These are phyloP conservation scores for Claviceps quebecensis DNA, from an alignment of 2,329 filamentous ascomycete genomes.

Conservation along the genomic window DNA sequence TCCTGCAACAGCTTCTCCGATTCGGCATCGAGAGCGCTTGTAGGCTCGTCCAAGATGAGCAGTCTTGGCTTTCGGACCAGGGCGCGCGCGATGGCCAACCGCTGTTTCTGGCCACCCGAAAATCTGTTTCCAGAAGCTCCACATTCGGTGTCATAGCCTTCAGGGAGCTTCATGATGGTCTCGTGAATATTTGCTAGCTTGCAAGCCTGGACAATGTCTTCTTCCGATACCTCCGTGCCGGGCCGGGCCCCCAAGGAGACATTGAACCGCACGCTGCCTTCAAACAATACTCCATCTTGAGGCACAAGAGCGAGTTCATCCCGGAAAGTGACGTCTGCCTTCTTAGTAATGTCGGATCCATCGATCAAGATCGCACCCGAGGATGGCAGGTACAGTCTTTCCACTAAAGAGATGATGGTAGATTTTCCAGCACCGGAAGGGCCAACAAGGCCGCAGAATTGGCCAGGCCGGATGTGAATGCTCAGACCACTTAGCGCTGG, in stretches of 20 bases:
- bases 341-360: constrained; percentile 1
- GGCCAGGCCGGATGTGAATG: background rate
- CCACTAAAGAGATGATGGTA: constrained; percentile 30
- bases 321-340: constrained; percentile 29
- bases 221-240: constrained; percentile 33
- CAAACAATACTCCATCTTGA: constrained; percentile 35
- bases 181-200: constrained; percentile 51
- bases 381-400: constrained; percentile 39
- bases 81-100: constrained; percentile 55
- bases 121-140: constrained; percentile 50
- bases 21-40: constrained; percentile 49
- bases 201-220: constrained; percentile 47
- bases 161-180: constrained; percentile 36
- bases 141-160: constrained; percentile 42
- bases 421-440: constrained; percentile 33
- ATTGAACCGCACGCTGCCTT: constrained; percentile 35
- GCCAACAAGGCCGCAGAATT: constrained; percentile 22
- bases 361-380: constrained; percentile 39
- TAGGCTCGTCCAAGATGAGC: constrained; percentile 33
- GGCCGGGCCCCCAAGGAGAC: constrained; percentile 34
- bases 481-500: background rate
- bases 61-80: constrained; percentile 49
- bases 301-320: constrained; percentile 33
- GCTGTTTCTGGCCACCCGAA: constrained; percentile 57
- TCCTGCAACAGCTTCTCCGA: constrained; percentile 38